Evolutionary conservation across 768 basidiomycete species (phyloP).

Genomic region (Leccinum rimulosum): DNA sequence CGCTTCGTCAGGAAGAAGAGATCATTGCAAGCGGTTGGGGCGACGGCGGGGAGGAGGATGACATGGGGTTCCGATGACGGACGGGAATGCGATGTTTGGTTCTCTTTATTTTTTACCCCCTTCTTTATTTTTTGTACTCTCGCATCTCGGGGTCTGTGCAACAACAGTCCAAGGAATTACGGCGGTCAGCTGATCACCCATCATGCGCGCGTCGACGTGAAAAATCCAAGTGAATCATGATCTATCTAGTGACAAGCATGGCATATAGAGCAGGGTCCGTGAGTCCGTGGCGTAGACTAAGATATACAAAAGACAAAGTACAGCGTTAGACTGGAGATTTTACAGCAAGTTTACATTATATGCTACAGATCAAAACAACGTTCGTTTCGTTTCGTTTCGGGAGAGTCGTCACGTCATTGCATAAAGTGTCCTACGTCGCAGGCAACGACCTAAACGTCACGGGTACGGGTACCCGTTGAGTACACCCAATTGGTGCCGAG

Average conservation of each 20-base stretch:
- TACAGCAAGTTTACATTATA: neutral
- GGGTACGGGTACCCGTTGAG: neutral
- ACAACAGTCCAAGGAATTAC: constrained; percentile 10
- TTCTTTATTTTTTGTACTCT: constrained; percentile 15
- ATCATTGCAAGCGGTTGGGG: constrained; percentile 70
- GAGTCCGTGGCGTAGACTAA: constrained; percentile 10
- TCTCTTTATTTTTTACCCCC: constrained; percentile 1
- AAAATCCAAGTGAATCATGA: neutral
- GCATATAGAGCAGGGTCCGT: neutral
- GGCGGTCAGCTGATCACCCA: constrained; percentile 12
- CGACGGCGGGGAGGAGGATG: constrained; percentile 60
- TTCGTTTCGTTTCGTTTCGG: constrained; percentile 1
- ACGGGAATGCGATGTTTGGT: neutral
- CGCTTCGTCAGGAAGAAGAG: constrained; percentile 55
- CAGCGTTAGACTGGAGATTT: neutral
- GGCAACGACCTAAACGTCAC: neutral
- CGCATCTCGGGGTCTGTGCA: constrained; percentile 11
- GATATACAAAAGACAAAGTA: neutral
- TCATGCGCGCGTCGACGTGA: neutral
- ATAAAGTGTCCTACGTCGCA: constrained; percentile 2
- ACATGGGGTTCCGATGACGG: constrained; percentile 59
- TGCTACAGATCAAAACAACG: constrained; percentile 2
- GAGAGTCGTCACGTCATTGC: neutral
- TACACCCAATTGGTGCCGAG: neutral
- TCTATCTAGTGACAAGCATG: neutral